phyloP scores from a whole-genome alignment of 2,329 filamentous ascomycete species.

The Fusarium sp. region DNA sequence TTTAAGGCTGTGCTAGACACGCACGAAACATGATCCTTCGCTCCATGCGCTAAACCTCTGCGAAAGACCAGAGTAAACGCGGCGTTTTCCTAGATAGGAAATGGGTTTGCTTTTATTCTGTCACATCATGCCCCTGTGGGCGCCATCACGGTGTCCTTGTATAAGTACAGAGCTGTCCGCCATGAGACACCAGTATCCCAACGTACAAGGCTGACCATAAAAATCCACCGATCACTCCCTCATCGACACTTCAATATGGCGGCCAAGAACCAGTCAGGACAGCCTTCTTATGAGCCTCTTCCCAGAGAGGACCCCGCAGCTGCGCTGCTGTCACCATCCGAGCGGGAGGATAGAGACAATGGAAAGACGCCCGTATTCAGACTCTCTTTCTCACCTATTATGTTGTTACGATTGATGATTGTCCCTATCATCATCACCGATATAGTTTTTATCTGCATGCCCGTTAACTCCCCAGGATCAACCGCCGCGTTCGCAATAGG shows the following conservation, averaged over 20 bases:
- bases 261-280: slow-evolving; percentile 19
- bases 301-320: slow-evolving; percentile 27
- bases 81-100: slow-evolving; percentile 23
- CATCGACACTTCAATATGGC: slow-evolving; percentile 14
- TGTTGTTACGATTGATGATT: slow-evolving; percentile 21
- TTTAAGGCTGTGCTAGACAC: slow-evolving; percentile 27
- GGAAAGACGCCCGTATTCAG: slow-evolving; percentile 12
- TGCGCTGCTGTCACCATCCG: slow-evolving; percentile 26
- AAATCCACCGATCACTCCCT: not conserved
- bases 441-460: slow-evolving; percentile 15
- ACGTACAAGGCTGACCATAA: not conserved
- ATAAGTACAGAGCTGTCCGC: slow-evolving; percentile 16
- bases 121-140: not conserved
- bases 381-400: slow-evolving; percentile 28
- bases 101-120: not conserved
- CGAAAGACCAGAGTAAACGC: not conserved
- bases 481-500: slow-evolving; percentile 20
- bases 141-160: not conserved
- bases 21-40: slow-evolving; percentile 8
- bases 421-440: slow-evolving; percentile 29
- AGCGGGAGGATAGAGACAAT: slow-evolving; percentile 7
- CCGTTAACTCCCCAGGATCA: not conserved
- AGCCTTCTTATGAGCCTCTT: slow-evolving; percentile 22
- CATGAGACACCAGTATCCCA: not conserved
- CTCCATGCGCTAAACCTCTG: not conserved